Percentiles rank a stretch among this genome's conserved stretches.
Evolutionary conservation across 495 filamentous ascomycete genomes (phyloP).

Genomic region (Collariella sp.): DNA sequence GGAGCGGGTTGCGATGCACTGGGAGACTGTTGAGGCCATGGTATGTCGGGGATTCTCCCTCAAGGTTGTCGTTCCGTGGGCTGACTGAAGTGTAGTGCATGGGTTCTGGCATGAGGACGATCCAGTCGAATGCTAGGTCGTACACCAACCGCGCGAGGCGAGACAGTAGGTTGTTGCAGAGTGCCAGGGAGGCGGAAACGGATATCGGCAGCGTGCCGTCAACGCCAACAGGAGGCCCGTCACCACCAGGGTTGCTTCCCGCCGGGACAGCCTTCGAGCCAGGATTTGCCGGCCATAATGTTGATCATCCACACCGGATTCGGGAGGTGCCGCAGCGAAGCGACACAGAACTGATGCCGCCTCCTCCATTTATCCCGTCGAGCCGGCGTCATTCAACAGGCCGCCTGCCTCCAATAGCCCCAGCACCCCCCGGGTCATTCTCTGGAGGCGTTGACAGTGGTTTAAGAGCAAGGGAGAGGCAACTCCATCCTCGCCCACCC

Average conservation of each 20-base stretch:
- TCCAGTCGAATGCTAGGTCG: slow-evolving; percentile 39
- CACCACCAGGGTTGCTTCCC: background rate
- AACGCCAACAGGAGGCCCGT: background rate
- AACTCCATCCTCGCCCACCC: background rate
- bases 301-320: background rate
- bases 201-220: background rate
- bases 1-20: slow-evolving; percentile 53
- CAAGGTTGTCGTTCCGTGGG: background rate
- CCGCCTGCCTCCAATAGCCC: background rate
- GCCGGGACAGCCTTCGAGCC: background rate
- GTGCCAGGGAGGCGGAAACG: slow-evolving; percentile 4
- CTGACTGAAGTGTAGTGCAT: slow-evolving; percentile 31
- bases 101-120: slow-evolving; percentile 39
- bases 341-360: slow-evolving; percentile 2
- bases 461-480: background rate
- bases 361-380: slow-evolving; percentile 5
- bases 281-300: background rate
- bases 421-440: background rate
- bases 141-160: slow-evolving; percentile 38
- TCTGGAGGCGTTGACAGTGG: background rate
- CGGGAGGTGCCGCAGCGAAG: background rate
- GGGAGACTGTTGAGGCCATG: slow-evolving; percentile 61
- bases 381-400: background rate
- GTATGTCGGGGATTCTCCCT: slow-evolving; percentile 31
- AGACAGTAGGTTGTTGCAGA: slow-evolving; percentile 6